Base-by-base conservation (phyloP, 208 protist genomes). In the Acanthamoeba lenticulata region DNA sequence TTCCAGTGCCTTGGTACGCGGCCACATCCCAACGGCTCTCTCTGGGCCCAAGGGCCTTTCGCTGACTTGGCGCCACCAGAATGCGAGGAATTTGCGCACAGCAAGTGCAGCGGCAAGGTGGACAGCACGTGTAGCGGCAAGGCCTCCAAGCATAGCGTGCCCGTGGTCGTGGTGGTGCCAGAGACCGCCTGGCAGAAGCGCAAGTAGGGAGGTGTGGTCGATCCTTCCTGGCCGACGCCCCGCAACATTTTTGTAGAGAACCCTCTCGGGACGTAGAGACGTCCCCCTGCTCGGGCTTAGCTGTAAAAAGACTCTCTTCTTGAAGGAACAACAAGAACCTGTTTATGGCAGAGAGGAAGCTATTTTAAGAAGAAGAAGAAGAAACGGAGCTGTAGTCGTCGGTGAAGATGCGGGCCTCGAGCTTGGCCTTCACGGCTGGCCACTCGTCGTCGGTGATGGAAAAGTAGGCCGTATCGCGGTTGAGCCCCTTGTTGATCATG, bases 391-490 rank as follows among this genome's bases (percentile, higher is more conserved):
- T 6, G 38, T 79, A 79, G 69, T 42, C 11, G 27, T 79, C 69
- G 11, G 69, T 29, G 27, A 79, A 79, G 38, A 79, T 79, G 34
- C n/a, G 27, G 32, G 32, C 24, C 45, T 94, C 69, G 19, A 94
- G 69, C 32, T 29, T 36, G 24, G 15, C 44, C 40, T 69, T 77
- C 0, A 94, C 32, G 24, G 38, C 38, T 7, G 92, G 81, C 92
- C 92, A 94, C 92, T 94, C 92, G 32, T 57, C 40, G 40, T 94
- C 92, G 15, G 65, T 62, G 27, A 91, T 91, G 47, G 93, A 90
- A 57, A 92, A 94, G 49, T 67, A 94, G 13, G 77, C 74, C 1
- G 93, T 94, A 34, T 94, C 93, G 17, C 93, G 44, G 55, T 94
- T 94, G 81, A 17, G 15, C 7, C 74, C 93, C 83, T 94, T 94